Conservation (phyloP, 495 filamentous ascomycete species). For the Aspergillus carlsbadensis region DNA sequence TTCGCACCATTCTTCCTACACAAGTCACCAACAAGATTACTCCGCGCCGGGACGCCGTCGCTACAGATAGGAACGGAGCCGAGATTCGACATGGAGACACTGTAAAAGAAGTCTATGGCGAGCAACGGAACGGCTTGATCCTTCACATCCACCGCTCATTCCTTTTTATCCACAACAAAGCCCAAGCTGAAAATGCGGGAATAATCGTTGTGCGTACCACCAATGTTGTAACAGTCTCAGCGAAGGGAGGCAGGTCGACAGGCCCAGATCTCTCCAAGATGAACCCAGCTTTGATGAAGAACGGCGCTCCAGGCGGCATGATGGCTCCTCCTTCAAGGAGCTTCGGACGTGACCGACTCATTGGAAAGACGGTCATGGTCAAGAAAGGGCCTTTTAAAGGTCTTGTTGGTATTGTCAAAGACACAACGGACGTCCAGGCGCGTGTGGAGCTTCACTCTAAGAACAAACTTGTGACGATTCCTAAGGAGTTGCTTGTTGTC, state of each 20-base stretch:
- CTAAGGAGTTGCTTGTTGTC: slow-evolving; percentile 72
- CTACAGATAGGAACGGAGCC: slow-evolving; percentile 88
- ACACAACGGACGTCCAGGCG: slow-evolving; percentile 78
- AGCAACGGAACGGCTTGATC: slow-evolving; percentile 81
- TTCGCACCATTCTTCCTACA: slow-evolving; percentile 79
- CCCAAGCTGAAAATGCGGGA: slow-evolving; percentile 84
- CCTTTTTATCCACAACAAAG: slow-evolving; percentile 80
- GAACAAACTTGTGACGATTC: slow-evolving; percentile 78
- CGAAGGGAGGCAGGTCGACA: slow-evolving; percentile 75
- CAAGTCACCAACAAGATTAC: slow-evolving; percentile 86
- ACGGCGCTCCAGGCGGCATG: slow-evolving; percentile 48
- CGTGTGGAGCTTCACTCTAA: slow-evolving; percentile 92
- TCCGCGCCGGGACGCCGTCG: slow-evolving; percentile 75
- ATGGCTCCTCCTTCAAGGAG: slow-evolving; percentile 70
- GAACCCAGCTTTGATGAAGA: slow-evolving; percentile 82
- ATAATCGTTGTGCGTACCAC: slow-evolving; percentile 84
- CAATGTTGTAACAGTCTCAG: slow-evolving; percentile 84
- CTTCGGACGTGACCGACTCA: slow-evolving; percentile 78
- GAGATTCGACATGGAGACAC: slow-evolving; percentile 91
- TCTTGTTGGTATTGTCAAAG: slow-evolving; percentile 90
- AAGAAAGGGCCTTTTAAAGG: slow-evolving; percentile 86
- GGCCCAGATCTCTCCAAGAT: slow-evolving; percentile 83
- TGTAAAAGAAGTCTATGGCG: slow-evolving; percentile 85
- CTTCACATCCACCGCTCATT: slow-evolving; percentile 88
- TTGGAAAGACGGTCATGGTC: slow-evolving; percentile 88